phyloP scores from a whole-genome alignment of 1,284 basidiomycete genomes.

The Anthracocystis panici-leucophaei region DNA sequence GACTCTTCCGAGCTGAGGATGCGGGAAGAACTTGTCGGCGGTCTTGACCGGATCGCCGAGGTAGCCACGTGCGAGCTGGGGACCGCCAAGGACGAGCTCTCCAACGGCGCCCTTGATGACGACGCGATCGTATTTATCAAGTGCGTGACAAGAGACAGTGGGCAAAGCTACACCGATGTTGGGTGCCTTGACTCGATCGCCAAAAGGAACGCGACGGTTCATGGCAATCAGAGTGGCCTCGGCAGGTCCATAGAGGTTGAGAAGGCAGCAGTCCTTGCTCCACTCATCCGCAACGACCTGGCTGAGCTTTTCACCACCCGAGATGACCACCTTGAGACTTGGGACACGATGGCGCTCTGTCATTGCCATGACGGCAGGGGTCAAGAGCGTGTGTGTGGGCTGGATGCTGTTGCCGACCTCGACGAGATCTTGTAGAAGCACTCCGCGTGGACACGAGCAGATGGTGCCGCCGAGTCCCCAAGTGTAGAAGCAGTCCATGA shows the following conservation, averaged over 20 bases:
- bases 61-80: slow-evolving; percentile 65
- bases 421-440: slow-evolving; percentile 60
- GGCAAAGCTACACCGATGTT: slow-evolving; percentile 69
- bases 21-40: slow-evolving; percentile 64
- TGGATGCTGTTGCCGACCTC: slow-evolving; percentile 58
- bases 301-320: slow-evolving; percentile 70
- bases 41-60: slow-evolving; percentile 66
- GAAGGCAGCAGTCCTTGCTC: slow-evolving; percentile 66
- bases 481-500: slow-evolving; percentile 69
- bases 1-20: slow-evolving; percentile 61
- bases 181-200: slow-evolving; percentile 68
- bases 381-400: slow-evolving; percentile 68
- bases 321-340: slow-evolving; percentile 68
- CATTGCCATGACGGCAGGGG: slow-evolving; percentile 70
- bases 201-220: slow-evolving; percentile 60
- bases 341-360: slow-evolving; percentile 63
- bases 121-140: slow-evolving; percentile 60
- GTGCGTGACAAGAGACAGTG: slow-evolving; percentile 66
- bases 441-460: slow-evolving; percentile 60
- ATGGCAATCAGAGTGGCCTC: slow-evolving; percentile 68
- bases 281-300: slow-evolving; percentile 70
- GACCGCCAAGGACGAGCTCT: slow-evolving; percentile 67
- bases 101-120: slow-evolving; percentile 70
- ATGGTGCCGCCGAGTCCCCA: slow-evolving; percentile 67
- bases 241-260: slow-evolving; percentile 69